Conservation (phyloP, 306 rosid genomes). For the Quercus suber region DNA sequence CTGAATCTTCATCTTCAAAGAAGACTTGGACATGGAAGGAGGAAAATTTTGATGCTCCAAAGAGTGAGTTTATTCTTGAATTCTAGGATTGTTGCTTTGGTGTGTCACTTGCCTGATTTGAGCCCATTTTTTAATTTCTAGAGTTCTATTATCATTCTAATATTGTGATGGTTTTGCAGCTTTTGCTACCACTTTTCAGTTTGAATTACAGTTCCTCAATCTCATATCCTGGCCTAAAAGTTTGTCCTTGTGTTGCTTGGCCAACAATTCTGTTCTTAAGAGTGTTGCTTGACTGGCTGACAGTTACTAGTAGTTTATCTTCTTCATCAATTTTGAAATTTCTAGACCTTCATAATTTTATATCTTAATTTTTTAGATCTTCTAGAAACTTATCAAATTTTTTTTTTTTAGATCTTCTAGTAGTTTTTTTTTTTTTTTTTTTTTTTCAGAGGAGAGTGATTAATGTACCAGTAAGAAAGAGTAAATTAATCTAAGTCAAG, state of each 20-base stretch:
- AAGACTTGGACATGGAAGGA: conserved; percentile 53
- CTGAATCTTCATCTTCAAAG: conserved; percentile 35
- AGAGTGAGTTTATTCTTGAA: conserved; percentile 54
- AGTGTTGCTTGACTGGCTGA: not conserved
- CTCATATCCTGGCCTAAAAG: not conserved
- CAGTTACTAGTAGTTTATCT: not conserved
- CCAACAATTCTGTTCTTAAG: not conserved
- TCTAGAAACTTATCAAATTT: too few species aligned
- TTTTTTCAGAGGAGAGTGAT: too few species aligned
- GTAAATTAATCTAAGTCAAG: too few species aligned
- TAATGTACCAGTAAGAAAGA: too few species aligned
- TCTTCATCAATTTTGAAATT: not conserved
- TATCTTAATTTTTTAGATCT: not conserved
- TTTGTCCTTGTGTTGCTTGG: not conserved
- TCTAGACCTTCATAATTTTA: not conserved
- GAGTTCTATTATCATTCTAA: conserved; percentile 1
- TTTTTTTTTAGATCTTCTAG: not conserved
- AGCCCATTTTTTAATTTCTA: not conserved
- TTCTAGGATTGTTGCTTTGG: conserved; percentile 5
- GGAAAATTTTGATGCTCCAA: conserved; percentile 73
- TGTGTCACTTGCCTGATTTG: conserved; percentile 9
- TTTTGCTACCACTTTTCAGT: not conserved
- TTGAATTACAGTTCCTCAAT: not conserved
- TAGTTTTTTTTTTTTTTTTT: not conserved
- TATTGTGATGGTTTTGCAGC: not conserved